A percentile compares a stretch with the other conserved stretches of the same genome.
These are phyloP conservation scores for Lactarius sp. DNA, from an alignment of 768 basidiomycete genomes.

Conservation along the genomic window DNA sequence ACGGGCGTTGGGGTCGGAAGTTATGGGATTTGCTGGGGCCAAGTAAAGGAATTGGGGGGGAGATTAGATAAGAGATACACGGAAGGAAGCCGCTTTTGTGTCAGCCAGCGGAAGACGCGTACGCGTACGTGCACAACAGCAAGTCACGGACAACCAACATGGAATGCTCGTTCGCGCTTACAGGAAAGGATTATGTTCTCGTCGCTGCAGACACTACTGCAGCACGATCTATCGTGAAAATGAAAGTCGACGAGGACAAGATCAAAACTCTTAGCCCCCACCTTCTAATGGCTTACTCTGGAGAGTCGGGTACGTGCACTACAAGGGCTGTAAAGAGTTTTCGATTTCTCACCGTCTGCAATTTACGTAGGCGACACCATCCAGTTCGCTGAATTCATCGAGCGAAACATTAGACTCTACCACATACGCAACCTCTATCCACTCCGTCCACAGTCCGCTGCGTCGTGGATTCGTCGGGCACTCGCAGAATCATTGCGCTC, in stretches of 20 bases:
- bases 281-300: constrained; percentile 91
- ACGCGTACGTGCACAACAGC: neutral
- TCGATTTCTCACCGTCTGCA: neutral
- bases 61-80: constrained; percentile 16
- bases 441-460: constrained; percentile 85
- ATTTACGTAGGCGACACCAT: constrained; percentile 76
- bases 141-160: constrained; percentile 38
- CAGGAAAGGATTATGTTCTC: constrained; percentile 90
- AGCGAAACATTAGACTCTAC: constrained; percentile 92
- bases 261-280: constrained; percentile 88
- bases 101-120: neutral
- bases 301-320: constrained; percentile 70
- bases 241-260: constrained; percentile 97
- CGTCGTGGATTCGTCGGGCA: constrained; percentile 90
- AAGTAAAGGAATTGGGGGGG: neutral
- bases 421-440: constrained; percentile 91
- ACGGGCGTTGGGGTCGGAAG: constrained; percentile 14
- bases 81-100: neutral
- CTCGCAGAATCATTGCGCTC: constrained; percentile 89
- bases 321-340: neutral
- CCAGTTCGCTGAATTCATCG: constrained; percentile 94
- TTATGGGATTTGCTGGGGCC: constrained; percentile 5
- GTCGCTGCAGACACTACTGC: constrained; percentile 89
- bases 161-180: constrained; percentile 89
- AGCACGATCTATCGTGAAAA: constrained; percentile 90